A percentile compares a stretch with the other conserved stretches of the same genome.
phyloP scores from a whole-genome alignment of 2,329 filamentous ascomycete species.

The Biscogniauxia mediterranea region DNA sequence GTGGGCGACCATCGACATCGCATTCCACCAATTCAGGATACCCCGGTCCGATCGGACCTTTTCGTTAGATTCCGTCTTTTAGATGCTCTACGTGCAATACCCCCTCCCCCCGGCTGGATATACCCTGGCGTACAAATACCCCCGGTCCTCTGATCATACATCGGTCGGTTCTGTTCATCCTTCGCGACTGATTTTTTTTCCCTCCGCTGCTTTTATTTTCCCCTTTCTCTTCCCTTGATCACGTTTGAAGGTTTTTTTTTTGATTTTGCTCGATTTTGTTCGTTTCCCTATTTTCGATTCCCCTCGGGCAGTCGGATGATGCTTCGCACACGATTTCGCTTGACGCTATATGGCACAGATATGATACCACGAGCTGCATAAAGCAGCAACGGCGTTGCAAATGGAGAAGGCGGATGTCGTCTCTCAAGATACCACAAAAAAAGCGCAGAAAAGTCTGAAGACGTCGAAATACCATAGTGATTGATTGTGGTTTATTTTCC shows the following conservation, averaged over 20 bases:
- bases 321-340: conserved; percentile 28
- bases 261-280: conserved; percentile 7
- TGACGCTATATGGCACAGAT: conserved; percentile 34
- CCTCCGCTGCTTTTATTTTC: conserved; percentile 15
- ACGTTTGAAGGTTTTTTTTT: conserved; percentile 9
- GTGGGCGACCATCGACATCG: conserved; percentile 88
- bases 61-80: conserved; percentile 68
- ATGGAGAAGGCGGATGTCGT: conserved; percentile 30
- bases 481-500: conserved; percentile 17
- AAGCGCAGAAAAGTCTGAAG: conserved; percentile 31
- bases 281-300: conserved; percentile 22
- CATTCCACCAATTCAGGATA: conserved; percentile 96
- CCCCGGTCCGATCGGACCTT: conserved; percentile 87
- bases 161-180: conserved; percentile 44
- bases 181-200: conserved; percentile 31
- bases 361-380: conserved; percentile 36
- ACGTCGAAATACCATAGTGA: conserved; percentile 26
- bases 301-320: conserved; percentile 22
- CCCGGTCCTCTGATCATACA: conserved; percentile 42
- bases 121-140: conserved; percentile 62
- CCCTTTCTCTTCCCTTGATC: conserved; percentile 23
- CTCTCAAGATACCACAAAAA: conserved; percentile 34
- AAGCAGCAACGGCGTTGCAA: conserved; percentile 33
- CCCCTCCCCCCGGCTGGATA: conserved; percentile 59
- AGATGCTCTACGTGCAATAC: conserved; percentile 54